Evolutionary conservation across 805 yeast species (phyloP), one percentile per base, ranked within the genome.

Genomic region (Kuraishia hungarica): DNA sequence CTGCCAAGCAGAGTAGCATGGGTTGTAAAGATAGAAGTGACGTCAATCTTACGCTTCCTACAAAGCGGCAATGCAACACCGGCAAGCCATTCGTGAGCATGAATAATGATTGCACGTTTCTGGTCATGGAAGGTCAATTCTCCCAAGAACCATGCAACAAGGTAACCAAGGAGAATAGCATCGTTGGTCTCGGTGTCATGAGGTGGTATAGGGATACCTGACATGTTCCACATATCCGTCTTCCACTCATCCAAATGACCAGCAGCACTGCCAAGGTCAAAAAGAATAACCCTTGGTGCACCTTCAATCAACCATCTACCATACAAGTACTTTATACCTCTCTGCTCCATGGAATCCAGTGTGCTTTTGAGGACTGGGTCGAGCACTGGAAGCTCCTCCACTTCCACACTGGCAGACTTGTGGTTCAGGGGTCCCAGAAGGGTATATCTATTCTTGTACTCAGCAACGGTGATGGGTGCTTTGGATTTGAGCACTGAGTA

Each of bases 291-390:
- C 53, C 96, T 74, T 22, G 99, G 99, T 0, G 98, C 97, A 20
- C 98, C 97, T 68, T 94, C 99, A 62, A 93, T 91, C 63, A 93
- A 80, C 99, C 99, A 93, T 57, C 97, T 80, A 51, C 97, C 98
- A 65, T 93, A 92, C 53, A 91, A 73, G 76, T 86, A 89, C 56
- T 79, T 73, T 60, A 93, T 81, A 29, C 98, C 98, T 52, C 97
- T 77, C 17, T 80, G 78, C 51, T 80, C 72, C 98, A 93, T 93
- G 13, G 89, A 77, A 56, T 86, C 85, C 62, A 93, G 74, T 0
- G 96, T 76, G 24, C 76, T 77, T 64, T 78, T 79, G 59, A 92
- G 71, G 50, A 72, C 72, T 11, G 70, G 71, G 54, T 75, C 76
- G 4, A 74, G 66, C 35, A 73, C 68, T 2, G 82, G 80, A 54